Percentiles rank a stretch among this genome's conserved stretches.
phyloP scores from a whole-genome alignment of 306 rosid species.

The Echinosophora koreensis region DNA sequence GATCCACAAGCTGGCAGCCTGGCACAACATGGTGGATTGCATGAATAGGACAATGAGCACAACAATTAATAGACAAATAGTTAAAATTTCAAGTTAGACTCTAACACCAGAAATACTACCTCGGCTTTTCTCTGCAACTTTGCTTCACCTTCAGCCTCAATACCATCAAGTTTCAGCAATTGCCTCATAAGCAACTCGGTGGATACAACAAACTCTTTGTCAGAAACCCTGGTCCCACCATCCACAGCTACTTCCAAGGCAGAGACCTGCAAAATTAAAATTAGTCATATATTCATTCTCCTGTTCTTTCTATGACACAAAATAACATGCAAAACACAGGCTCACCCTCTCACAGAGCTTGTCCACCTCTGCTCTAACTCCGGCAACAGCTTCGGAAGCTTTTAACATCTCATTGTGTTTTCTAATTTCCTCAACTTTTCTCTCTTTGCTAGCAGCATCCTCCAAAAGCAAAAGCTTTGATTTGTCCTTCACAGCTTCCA shows the following conservation, averaged over 20 bases:
- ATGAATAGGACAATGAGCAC: constrained; percentile 12
- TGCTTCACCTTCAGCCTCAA: constrained; percentile 87
- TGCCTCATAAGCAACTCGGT: constrained; percentile 91
- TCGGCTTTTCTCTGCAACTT: constrained; percentile 86
- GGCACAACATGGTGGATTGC: constrained; percentile 2
- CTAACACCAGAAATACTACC: constrained; percentile 54
- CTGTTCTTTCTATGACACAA: background rate
- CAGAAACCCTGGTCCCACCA: constrained; percentile 77
- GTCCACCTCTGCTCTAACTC: constrained; percentile 77
- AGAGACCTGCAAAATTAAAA: constrained; percentile 62
- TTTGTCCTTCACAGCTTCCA: constrained; percentile 80
- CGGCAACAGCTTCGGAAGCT: constrained; percentile 70
- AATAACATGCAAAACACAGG: background rate
- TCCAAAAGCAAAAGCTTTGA: constrained; percentile 79
- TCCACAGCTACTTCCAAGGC: constrained; percentile 75
- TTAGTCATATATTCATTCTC: constrained; percentile 26
- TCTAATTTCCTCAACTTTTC: constrained; percentile 61
- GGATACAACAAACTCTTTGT: constrained; percentile 69
- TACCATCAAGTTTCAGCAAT: constrained; percentile 82
- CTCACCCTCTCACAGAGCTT: constrained; percentile 79
- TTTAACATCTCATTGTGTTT: constrained; percentile 58
- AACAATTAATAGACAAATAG: constrained; percentile 20
- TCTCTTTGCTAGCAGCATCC: constrained; percentile 60
- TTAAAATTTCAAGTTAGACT: constrained; percentile 17
- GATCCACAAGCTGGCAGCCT: background rate